Conservation (phyloP, 73 alveolate species). For the Paramecium octaurelia region DNA sequence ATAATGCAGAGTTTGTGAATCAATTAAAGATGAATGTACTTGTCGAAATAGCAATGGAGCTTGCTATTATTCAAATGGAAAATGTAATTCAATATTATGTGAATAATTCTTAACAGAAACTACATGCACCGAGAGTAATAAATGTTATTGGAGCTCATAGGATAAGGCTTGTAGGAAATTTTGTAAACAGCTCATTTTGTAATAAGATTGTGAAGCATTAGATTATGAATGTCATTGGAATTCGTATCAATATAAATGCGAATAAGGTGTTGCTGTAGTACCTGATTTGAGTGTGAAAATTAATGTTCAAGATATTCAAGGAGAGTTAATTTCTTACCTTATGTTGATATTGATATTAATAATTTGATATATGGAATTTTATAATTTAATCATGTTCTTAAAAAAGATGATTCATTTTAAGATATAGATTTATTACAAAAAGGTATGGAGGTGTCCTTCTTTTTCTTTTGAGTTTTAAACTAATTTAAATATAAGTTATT, state of each 20-base stretch:
- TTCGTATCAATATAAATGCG: neutral
- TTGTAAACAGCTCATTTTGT: neutral
- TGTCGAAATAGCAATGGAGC: neutral
- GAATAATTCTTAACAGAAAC: neutral
- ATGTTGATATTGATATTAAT: neutral
- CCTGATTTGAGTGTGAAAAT: neutral
- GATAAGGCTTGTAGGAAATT: constrained; percentile 3
- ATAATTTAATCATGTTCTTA: no score
- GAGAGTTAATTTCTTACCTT: neutral
- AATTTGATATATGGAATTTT: neutral
- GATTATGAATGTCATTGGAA: constrained; percentile 42
- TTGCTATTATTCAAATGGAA: neutral
- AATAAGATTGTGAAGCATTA: constrained; percentile 45
- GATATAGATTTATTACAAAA: no score
- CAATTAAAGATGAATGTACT: neutral
- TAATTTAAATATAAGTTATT: no score
- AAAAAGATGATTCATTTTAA: no score
- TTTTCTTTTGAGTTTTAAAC: no score
- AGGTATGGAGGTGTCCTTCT: no score
- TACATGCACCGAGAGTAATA: neutral
- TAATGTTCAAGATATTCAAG: neutral
- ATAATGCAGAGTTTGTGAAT: constrained; percentile 1
- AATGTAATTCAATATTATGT: neutral
- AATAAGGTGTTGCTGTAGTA: neutral
- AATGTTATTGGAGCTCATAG: constrained; percentile 26